Conservation (phyloP, 2,329 filamentous ascomycete genomes). For the Fusarium neocosmosporiellum region DNA sequence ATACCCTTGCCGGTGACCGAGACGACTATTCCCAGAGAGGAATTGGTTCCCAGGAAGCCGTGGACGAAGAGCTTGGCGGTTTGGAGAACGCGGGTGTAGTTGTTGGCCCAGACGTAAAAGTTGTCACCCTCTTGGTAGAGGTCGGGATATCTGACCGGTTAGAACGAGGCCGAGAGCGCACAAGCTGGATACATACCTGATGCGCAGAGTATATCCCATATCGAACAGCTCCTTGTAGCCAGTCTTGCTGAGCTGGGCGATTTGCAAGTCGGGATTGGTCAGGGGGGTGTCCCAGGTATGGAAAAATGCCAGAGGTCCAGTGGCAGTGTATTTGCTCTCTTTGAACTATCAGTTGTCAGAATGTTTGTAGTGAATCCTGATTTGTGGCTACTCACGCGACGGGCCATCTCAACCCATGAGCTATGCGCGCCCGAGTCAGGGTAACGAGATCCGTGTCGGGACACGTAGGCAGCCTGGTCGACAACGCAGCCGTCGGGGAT, state of each 20-base stretch:
- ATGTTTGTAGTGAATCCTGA: neutral
- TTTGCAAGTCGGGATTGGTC: slow-evolving; percentile 64
- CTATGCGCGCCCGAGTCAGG: slow-evolving; percentile 70
- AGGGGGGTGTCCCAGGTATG: slow-evolving; percentile 68
- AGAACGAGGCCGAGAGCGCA: neutral
- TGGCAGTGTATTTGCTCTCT: slow-evolving; percentile 63
- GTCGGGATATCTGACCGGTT: slow-evolving; percentile 53
- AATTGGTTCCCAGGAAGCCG: slow-evolving; percentile 69
- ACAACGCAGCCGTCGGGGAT: slow-evolving; percentile 68
- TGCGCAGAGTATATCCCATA: slow-evolving; percentile 64
- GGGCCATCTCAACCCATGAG: slow-evolving; percentile 62
- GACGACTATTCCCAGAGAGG: slow-evolving; percentile 65
- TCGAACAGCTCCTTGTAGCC: slow-evolving; percentile 72
- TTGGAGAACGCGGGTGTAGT: slow-evolving; percentile 72
- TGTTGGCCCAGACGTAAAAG: slow-evolving; percentile 74
- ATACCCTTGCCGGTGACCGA: slow-evolving; percentile 68
- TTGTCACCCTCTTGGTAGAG: slow-evolving; percentile 61
- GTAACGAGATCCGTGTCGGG: slow-evolving; percentile 72
- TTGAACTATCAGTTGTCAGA: slow-evolving; percentile 56
- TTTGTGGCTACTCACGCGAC: slow-evolving; percentile 48
- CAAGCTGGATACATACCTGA: slow-evolving; percentile 43
- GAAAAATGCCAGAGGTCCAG: slow-evolving; percentile 66
- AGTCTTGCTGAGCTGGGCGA: slow-evolving; percentile 68
- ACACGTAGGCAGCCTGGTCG: slow-evolving; percentile 69
- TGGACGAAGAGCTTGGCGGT: slow-evolving; percentile 70